These are phyloP conservation scores for Stylosanthes scabra DNA, from an alignment of 331 rosid species.

Conservation along the genomic window DNA sequence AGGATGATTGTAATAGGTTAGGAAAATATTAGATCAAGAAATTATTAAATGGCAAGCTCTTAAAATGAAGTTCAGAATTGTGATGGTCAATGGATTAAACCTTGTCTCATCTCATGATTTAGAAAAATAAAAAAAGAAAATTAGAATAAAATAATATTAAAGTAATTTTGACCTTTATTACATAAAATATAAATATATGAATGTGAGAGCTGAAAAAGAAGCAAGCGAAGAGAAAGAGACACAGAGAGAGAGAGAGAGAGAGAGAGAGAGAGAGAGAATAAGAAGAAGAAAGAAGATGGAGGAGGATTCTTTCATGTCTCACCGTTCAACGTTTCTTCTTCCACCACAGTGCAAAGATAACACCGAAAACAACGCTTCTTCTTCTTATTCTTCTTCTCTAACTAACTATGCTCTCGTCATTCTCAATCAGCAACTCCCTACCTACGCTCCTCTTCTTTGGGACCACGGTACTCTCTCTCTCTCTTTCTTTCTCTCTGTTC, in stretches of 20 bases:
- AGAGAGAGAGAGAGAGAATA: too few species aligned
- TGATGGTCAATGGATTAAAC: too few species aligned
- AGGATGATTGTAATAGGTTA: too few species aligned
- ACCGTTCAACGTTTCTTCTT: conserved; percentile 75
- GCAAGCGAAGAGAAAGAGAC: neutral
- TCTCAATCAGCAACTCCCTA: conserved; percentile 83
- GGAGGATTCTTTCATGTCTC: conserved; percentile 64
- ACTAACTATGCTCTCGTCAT: conserved; percentile 62
- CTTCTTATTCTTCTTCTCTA: neutral
- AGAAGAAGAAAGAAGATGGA: neutral
- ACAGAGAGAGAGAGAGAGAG: too few species aligned
- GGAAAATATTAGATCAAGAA: too few species aligned
- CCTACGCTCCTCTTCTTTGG: conserved; percentile 88
- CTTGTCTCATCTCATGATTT: too few species aligned
- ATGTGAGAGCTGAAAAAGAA: neutral
- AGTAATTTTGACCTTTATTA: too few species aligned
- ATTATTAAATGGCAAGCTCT: too few species aligned
- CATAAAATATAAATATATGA: too few species aligned
- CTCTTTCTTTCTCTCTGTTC: neutral
- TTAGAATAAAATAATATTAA: too few species aligned
- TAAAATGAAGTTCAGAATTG: too few species aligned
- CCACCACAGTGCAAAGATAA: conserved; percentile 18
- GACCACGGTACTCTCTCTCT: conserved; percentile 61
- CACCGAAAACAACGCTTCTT: neutral
- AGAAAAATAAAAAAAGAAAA: too few species aligned